Evolutionary conservation across 2,329 filamentous ascomycete genomes (phyloP).

Genomic region (Colletotrichum godetiae): DNA sequence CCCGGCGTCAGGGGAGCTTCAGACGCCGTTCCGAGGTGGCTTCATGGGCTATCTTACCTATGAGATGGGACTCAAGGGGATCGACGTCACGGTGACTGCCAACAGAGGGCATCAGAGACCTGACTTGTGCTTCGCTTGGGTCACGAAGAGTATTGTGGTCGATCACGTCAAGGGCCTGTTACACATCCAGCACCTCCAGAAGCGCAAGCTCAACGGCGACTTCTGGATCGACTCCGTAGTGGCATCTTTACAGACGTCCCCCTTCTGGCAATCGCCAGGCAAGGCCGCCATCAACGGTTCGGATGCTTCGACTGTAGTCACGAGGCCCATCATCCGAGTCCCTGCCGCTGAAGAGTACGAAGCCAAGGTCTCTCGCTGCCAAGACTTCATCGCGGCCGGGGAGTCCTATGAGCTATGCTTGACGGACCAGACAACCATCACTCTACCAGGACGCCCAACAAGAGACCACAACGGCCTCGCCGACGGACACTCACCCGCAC

Average conservation of each 20-base stretch:
- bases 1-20: constrained; percentile 30
- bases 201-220: constrained; percentile 35
- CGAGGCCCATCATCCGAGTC: constrained; percentile 45
- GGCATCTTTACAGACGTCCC: constrained; percentile 46
- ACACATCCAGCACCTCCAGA: constrained; percentile 75
- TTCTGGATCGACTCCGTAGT: constrained; percentile 46
- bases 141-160: constrained; percentile 80
- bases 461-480: constrained; percentile 12
- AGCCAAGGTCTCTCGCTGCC: constrained; percentile 74
- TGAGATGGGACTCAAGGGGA: constrained; percentile 78
- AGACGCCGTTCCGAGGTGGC: constrained; percentile 79
- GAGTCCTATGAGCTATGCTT: constrained; percentile 90
- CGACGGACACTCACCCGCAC: constrained; percentile 24
- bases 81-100: constrained; percentile 55
- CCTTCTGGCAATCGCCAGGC: constrained; percentile 44
- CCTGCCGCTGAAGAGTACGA: constrained; percentile 68
- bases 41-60: constrained; percentile 89
- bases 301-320: constrained; percentile 22
- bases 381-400: constrained; percentile 78
- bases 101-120: constrained; percentile 59
- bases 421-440: constrained; percentile 78
- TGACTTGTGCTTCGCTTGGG: constrained; percentile 81
- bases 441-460: constrained; percentile 42
- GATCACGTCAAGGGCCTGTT: constrained; percentile 74
- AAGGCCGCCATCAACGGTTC: constrained; percentile 6